Evolutionary conservation across 371 early-diverging fungal species (phyloP).

Genomic region (Blakeslea trispora): DNA sequence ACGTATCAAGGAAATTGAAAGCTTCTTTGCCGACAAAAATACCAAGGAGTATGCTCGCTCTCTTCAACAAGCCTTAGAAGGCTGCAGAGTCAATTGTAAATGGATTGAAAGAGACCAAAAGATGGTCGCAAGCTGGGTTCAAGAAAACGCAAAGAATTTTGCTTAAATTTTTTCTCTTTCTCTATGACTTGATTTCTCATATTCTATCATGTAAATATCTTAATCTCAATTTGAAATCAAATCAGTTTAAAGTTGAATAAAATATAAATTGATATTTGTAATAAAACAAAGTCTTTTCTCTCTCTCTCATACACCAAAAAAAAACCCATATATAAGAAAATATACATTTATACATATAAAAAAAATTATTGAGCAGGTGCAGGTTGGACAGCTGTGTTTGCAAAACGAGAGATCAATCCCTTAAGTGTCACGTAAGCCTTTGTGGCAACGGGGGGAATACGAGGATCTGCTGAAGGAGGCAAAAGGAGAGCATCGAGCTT

Average conservation of each 20-base stretch:
- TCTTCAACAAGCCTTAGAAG: slow-evolving; percentile 86
- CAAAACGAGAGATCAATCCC: slow-evolving; percentile 57
- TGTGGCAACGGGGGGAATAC: slow-evolving; percentile 59
- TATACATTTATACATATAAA: neutral
- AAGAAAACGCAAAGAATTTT: slow-evolving; percentile 28
- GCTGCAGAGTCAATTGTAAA: slow-evolving; percentile 71
- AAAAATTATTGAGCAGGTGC: slow-evolving; percentile 13
- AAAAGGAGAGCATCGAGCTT: slow-evolving; percentile 55
- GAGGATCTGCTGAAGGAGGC: slow-evolving; percentile 58
- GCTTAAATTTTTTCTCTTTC: too few species aligned
- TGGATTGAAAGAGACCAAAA: slow-evolving; percentile 81
- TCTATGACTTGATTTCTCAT: neutral
- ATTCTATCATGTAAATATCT: slow-evolving; percentile 5
- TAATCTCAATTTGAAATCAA: neutral
- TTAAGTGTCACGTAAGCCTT: slow-evolving; percentile 57
- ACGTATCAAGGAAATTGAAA: slow-evolving; percentile 67
- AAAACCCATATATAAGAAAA: neutral
- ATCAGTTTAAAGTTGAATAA: neutral
- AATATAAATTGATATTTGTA: neutral
- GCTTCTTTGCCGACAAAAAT: slow-evolving; percentile 76
- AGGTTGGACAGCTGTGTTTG: slow-evolving; percentile 55
- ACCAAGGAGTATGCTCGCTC: slow-evolving; percentile 72
- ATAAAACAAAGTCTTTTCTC: neutral
- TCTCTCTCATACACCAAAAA: too few species aligned
- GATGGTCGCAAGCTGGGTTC: slow-evolving; percentile 72